Evolutionary conservation across 2,329 filamentous ascomycete species (phyloP), one percentile per base, ranked within the genome.

Genomic region (Metarhizium humberi): DNA sequence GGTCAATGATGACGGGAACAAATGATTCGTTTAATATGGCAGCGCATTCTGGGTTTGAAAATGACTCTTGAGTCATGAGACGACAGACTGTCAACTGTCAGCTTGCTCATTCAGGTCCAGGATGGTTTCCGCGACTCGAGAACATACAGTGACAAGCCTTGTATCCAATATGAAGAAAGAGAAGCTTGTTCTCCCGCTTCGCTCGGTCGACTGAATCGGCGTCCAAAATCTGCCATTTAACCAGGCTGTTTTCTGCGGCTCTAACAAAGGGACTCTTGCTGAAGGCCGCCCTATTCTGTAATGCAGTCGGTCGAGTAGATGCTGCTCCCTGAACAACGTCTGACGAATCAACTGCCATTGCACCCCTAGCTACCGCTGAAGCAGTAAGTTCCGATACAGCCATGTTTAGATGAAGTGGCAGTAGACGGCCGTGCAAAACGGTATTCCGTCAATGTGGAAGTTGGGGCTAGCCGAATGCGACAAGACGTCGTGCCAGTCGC

Each of bases 111-210:
- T 3, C 7, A 20, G n/a, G 42, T 3, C 51, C 11, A 14, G n/a
- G 30, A 25, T 38, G 42, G 29, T 45, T 70, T 52, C 38, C n/a
- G n/a, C 42, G 38, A n/a, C 38, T 5, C 8, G 14, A 16, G 16
- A 45, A 76, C 87, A 67, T 74, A 94, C 94, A 95, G 74, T 97
- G 92, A 69, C 94, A 97, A 46, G 94, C 91, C 20, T 88, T 88
- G 75, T 96, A 99, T 51, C 94, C 94, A 65, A 97, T 92, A 68
- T 92, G 95, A 58, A 97, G 77, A 67, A 96, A 97, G 57, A 99
- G 85, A 56, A 96, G 78, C 65, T 91, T 88, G 70, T 97, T 95
- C 62, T 92, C 84, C 62, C 78, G 82, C 69, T 83, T 87, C 16
- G 94, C 92, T 50, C 91, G 78, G 59, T 81, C 80, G 54, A 96